A percentile compares a stretch with the other conserved stretches of the same genome.
Conservation (phyloP, 148 eudicot genomes). For the Vaccinium myrtillus region DNA sequence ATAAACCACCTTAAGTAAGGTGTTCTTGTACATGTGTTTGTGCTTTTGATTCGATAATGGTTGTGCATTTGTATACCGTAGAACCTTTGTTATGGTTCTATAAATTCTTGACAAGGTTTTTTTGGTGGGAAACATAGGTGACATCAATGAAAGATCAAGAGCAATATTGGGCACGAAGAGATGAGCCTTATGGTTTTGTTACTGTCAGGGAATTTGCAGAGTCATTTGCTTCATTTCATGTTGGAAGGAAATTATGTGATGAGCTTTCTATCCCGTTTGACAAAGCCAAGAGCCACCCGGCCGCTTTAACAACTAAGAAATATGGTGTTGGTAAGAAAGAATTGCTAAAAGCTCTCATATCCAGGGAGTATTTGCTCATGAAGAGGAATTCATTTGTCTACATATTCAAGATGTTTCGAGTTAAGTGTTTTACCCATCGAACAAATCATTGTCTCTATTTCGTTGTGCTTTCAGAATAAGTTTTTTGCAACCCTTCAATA, state of each 20-base stretch:
- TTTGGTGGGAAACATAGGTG: slow-evolving; percentile 12
- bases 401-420: slow-evolving; percentile 24
- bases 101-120: not conserved
- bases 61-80: not conserved
- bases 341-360: slow-evolving; percentile 16
- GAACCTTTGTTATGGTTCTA: not conserved
- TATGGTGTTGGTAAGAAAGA: slow-evolving; percentile 21
- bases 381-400: slow-evolving; percentile 28
- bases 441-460: not conserved
- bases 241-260: slow-evolving; percentile 14
- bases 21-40: too few species aligned
- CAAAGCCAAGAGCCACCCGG: slow-evolving; percentile 25
- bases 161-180: slow-evolving; percentile 21
- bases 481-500: not conserved
- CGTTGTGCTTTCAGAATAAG: not conserved
- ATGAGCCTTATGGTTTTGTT: slow-evolving; percentile 12
- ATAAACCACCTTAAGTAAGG: too few species aligned
- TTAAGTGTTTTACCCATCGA: not conserved
- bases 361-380: slow-evolving; percentile 25
- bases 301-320: slow-evolving; percentile 24
- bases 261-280: slow-evolving; percentile 26
- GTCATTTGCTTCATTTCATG: slow-evolving; percentile 20
- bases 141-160: slow-evolving; percentile 29
- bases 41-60: not conserved
- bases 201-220: slow-evolving; percentile 17